Evolutionary conservation across 768 basidiomycete genomes (phyloP).

Genomic region (Mycena latifolia): DNA sequence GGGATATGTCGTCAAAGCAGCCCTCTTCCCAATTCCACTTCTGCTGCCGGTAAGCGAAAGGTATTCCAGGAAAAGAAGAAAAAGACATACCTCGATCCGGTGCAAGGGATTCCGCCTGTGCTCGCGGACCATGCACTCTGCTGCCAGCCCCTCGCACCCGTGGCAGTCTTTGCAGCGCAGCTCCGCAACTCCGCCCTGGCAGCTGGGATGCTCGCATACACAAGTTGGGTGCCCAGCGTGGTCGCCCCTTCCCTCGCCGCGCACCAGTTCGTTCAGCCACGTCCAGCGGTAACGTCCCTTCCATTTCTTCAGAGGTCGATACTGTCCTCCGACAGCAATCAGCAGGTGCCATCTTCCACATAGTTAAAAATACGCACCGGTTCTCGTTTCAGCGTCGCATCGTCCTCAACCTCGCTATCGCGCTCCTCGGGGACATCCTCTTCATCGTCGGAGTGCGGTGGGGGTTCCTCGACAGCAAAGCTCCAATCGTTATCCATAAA

Average conservation of each 20-base stretch:
- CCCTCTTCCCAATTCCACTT: background rate
- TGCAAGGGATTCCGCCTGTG: conserved; percentile 35
- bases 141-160: conserved; percentile 10
- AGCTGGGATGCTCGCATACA: conserved; percentile 6
- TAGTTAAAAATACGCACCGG: conserved; percentile 7
- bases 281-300: background rate
- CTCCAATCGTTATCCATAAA: conserved; percentile 1
- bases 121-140: conserved; percentile 20
- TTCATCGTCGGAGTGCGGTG: background rate
- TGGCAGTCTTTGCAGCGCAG: conserved; percentile 35
- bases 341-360: too few species aligned
- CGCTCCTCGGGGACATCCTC: background rate
- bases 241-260: conserved; percentile 10
- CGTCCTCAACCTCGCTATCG: background rate
- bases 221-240: background rate
- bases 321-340: background rate
- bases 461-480: background rate
- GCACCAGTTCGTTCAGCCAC: conserved; percentile 9
- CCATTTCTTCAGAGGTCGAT: conserved; percentile 4
- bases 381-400: background rate
- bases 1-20: background rate
- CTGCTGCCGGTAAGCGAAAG: background rate
- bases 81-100: conserved; percentile 26
- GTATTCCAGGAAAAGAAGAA: background rate
- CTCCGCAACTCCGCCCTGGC: background rate